Evolutionary conservation across 306 rosid species (phyloP), one percentile per base, ranked within the genome.

Genomic region (Corylus heterophylla): DNA sequence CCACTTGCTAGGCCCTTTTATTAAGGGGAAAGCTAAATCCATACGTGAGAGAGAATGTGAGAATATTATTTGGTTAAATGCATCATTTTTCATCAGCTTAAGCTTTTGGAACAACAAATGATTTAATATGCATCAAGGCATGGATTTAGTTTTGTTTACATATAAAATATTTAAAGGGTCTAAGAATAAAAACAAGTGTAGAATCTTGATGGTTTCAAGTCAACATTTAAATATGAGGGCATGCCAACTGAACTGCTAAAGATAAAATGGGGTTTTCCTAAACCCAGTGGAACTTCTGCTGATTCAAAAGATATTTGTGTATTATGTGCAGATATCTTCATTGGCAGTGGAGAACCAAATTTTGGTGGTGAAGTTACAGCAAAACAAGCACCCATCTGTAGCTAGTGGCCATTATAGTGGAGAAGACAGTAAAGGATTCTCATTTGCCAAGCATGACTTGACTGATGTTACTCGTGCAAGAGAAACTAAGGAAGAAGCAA

Each of bases 271-370:
- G 25, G 72, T 39, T 42, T 39, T 31, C 13, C 51, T 37, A 45
- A 42, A 39, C 72, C 42, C 29, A 10, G 58, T 8, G 51, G 17
- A 3, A 18, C 17, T 64, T 59, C 69, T 76, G 70, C 82, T 82
- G 69, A 74, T 78, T 74, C 75, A 54, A n/a, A 82, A 68, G 48
- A 52, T 62, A 59, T 73, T 86, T 83, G 29, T 83, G 73, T 81
- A 77, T 80, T 75, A 47, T 80, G 47, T 79, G 88, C 93, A 95
- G 99, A 74, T 95, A 73, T 90, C 91, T 71, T 81, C 86, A 44
- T 89, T 95, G 70, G 84, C 89, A 69, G 81, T 77, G 84, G 93
- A 95, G 90, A 95, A 95, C 86, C 79, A 85, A 82, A 55, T 82
- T 77, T 87, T 93, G 89, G 73, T 74, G 20, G 76, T 74, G 73